Conservation (phyloP, 495 filamentous ascomycete genomes). For the Lasiosphaeris hirsuta region DNA sequence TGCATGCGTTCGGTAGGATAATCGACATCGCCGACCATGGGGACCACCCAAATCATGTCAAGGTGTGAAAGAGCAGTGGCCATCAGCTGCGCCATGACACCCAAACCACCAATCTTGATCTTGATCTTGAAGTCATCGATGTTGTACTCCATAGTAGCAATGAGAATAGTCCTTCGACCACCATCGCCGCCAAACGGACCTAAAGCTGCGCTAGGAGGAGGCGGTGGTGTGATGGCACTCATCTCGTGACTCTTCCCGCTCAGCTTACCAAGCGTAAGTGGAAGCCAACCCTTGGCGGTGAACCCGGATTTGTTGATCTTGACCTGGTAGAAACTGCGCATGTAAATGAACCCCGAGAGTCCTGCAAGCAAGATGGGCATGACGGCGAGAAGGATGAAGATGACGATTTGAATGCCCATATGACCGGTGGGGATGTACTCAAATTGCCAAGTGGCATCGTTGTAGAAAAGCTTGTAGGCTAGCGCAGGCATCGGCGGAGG, state of each 20-base stretch:
- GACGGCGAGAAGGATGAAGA: slow-evolving; percentile 57
- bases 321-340: slow-evolving; percentile 65
- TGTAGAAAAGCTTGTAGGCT: slow-evolving; percentile 53
- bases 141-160: slow-evolving; percentile 70
- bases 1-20: slow-evolving; percentile 53
- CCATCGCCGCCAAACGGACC: slow-evolving; percentile 14
- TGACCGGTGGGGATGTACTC: slow-evolving; percentile 54
- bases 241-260: slow-evolving; percentile 31
- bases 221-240: slow-evolving; percentile 28
- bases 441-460: slow-evolving; percentile 55
- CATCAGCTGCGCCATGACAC: slow-evolving; percentile 69
- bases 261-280: slow-evolving; percentile 24
- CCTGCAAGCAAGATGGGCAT: slow-evolving; percentile 51
- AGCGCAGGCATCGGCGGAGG: slow-evolving; percentile 54
- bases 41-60: slow-evolving; percentile 69
- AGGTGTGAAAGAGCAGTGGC: slow-evolving; percentile 63
- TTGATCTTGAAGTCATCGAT: slow-evolving; percentile 68
- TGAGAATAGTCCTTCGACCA: slow-evolving; percentile 54
- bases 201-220: slow-evolving; percentile 19
- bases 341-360: slow-evolving; percentile 56
- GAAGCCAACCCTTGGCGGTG: slow-evolving; percentile 34
- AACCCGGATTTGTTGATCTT: slow-evolving; percentile 69
- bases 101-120: slow-evolving; percentile 67
- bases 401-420: slow-evolving; percentile 52
- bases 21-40: slow-evolving; percentile 62